These are phyloP conservation scores for Petunia secreta DNA, from an alignment of 257 asterid genomes.

Conservation along the genomic window DNA sequence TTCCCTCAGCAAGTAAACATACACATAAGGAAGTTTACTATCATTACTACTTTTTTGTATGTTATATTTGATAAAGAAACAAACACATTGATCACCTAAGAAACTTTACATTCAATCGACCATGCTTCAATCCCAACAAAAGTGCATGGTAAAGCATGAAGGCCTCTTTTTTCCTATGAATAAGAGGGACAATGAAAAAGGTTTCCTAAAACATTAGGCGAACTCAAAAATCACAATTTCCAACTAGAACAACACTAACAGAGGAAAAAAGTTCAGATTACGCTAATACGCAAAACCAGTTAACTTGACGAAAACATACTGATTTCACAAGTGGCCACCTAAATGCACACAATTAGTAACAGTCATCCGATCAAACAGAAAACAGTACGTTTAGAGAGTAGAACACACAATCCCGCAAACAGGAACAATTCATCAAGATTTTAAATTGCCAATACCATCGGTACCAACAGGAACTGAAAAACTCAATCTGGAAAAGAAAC, in stretches of 20 bases:
- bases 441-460: too few relatives aligned
- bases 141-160: neutral
- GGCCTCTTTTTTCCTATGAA: neutral
- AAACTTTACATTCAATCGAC: neutral
- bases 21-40: neutral
- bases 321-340: neutral
- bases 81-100: neutral
- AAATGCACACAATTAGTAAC: neutral
- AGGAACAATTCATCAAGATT: neutral
- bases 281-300: neutral
- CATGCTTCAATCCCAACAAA: neutral
- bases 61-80: neutral
- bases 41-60: neutral
- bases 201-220: neutral
- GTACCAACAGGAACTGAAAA: too few relatives aligned
- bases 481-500: too few relatives aligned
- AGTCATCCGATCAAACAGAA: neutral
- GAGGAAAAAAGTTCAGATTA: neutral
- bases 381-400: neutral
- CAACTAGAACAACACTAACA: neutral
- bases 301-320: neutral
- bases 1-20: neutral
- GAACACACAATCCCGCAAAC: neutral
- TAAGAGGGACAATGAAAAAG: neutral
- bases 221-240: neutral